Conservation (phyloP, 495 filamentous ascomycete species). For the Saxophila tyrrhenica region DNA sequence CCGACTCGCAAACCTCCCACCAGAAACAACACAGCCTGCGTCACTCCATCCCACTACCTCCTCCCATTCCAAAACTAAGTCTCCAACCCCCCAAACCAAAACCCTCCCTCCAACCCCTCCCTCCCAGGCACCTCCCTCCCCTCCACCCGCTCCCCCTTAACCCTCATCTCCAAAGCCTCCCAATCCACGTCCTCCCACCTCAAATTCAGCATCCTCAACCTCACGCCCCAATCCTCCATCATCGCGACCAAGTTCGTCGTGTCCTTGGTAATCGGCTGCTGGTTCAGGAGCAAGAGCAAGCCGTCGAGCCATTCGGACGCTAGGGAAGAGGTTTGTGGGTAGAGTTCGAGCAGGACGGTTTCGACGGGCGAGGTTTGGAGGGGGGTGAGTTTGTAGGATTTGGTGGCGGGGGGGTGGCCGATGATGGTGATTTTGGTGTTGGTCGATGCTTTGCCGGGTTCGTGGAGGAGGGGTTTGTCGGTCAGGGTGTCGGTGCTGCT, state of each 20-base stretch:
- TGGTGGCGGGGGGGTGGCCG: constrained; percentile 43
- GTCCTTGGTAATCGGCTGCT: constrained; percentile 92
- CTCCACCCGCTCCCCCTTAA: constrained; percentile 3
- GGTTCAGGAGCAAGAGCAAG: constrained; percentile 85
- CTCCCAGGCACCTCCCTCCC: constrained; percentile 13
- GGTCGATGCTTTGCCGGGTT: constrained; percentile 30
- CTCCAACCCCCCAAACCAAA: constrained; percentile 6
- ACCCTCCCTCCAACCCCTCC: constrained; percentile 16
- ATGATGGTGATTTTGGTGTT: constrained; percentile 88
- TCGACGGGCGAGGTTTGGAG: constrained; percentile 33
- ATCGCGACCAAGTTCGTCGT: constrained; percentile 78
- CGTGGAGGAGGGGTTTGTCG: constrained; percentile 28
- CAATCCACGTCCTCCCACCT: constrained; percentile 61
- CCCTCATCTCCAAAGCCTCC: constrained; percentile 30
- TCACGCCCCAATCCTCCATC: constrained; percentile 80
- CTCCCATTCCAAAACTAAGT: too few species aligned
- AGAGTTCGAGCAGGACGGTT: constrained; percentile 61
- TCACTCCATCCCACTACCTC: too few species aligned
- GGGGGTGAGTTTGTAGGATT: constrained; percentile 20
- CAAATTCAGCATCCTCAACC: constrained; percentile 88
- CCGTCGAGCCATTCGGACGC: constrained; percentile 97
- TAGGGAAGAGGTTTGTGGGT: constrained; percentile 65
- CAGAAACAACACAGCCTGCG: too few species aligned
- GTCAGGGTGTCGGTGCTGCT: constrained; percentile 36
- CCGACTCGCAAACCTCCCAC: too few species aligned